Base-by-base conservation (phyloP, 2,329 filamentous ascomycete species). In the Claviceps maximensis region DNA sequence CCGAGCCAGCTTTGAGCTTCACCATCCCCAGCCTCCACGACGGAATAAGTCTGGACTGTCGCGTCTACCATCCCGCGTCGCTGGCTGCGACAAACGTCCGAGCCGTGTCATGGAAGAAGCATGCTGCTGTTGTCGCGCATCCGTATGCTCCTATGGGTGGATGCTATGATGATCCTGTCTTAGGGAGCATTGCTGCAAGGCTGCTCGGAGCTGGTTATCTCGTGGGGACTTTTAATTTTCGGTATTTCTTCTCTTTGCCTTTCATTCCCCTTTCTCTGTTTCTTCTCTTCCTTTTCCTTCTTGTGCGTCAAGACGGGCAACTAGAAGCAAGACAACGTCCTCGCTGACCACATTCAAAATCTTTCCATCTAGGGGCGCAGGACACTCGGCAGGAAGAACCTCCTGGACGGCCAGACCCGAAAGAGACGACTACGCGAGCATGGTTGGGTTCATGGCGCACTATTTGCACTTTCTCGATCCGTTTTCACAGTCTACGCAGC, bases 101-200 rank as follows among this genome's bases (percentile, higher is more conserved):
- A 42, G 61, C 68, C 13, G 63, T 65, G 31, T 59, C 65, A 50
- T 79, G 76, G 76, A 63, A 59, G 44, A 70, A 69, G 49, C 70
- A 80, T 57, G 75, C 74, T 17, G 78, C 77, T 47, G 74, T 95
- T 3, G 71, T 97, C 41, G 90, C 90, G 13, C 93, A 97, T 67
- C 91, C 93, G 0, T 97, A 97, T 64, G 89, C 88, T 36, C 84
- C 88, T 0, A 72, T 97, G 50, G 93, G 93, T 4, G 93, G 91
- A 5, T 83, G 74, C 66, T 93, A 83, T 63, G 87, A 97, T 64
- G 90, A 97, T 64, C 78, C 79, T 0, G 76, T 95, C 0, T 84
- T 97, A 1, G 74, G 79, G n/a, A 72, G 80, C 9, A 69, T 86
- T 2, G 80, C 79, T 0, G 71, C 73, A 2, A 77, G 84, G 54